Base-by-base conservation (phyloP, 1,284 basidiomycete genomes). In the Sphaerobolus stellatus region DNA sequence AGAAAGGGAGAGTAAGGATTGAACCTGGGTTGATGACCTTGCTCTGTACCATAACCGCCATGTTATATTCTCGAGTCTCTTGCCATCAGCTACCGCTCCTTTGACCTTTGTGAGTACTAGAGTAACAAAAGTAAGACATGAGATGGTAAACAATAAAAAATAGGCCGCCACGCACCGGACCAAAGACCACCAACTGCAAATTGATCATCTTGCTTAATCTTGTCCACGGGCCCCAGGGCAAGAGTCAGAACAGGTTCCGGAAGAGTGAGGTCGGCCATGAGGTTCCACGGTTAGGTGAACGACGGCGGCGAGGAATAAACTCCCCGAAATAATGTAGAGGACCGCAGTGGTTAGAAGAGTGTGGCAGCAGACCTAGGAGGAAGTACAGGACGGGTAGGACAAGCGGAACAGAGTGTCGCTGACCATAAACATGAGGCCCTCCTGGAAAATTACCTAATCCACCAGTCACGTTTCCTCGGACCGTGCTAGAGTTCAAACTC, bases 11-110 rank as follows among this genome's bases (percentile, higher is more conserved):
- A 20, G 24, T 38, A 8, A 24, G 14, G 9, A 4, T 14, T 18
- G 20, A n/a, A n/a, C 48, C 20, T 34, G 48, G 20, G 25, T 48
- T 27, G 18, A 34, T 11, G 18, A 9, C 41, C 20, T 44, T 20
- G 43, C 44, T 20, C 51, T 20, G 25, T 45, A 22, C 51, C 51
- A 53, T 16, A 53, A 27, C 22, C 51, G 41, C 51, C 51, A 53
- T 31, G 51, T 29, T 24, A 53, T 28, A 27, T 53, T 53, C 44
- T 53, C 51, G 8, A 53, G 30, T 30, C 51, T 41, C 18, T 31
- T 25, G 7, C 51, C 51, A 24, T 53, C 44, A 7, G 30, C 22
- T 22, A 53, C 29, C 11, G 51, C 51, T 28, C 30, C 29, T 20
- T 16, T 29, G 27, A 29, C 27, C 18, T 41, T 52, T 43, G 41